A percentile compares a stretch with the other conserved stretches of the same genome.
Evolutionary conservation across 208 protist species (phyloP).

Genomic region (Leishmania braziliensis): DNA sequence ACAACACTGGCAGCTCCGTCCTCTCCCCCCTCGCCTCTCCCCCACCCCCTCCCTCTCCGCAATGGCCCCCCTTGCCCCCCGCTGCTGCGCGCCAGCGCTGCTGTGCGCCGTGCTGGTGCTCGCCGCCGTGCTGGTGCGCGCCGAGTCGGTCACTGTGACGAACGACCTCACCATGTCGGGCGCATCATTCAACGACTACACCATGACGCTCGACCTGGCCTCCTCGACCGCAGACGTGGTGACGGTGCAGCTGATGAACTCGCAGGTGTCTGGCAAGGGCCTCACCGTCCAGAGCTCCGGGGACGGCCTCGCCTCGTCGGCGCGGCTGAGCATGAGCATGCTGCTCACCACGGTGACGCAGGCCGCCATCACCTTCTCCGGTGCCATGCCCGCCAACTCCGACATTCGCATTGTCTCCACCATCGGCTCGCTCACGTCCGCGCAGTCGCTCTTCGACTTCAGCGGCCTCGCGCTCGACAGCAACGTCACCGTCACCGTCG

Average conservation of each 20-base stretch:
- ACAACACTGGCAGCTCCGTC: neutral
- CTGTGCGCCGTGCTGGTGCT: constrained; percentile 25
- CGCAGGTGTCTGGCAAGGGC: constrained; percentile 15
- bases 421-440: constrained; percentile 10
- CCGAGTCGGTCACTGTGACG: constrained; percentile 2
- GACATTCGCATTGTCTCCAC: constrained; percentile 27
- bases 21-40: neutral
- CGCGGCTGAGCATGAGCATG: constrained; percentile 19
- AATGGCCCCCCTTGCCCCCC: neutral
- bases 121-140: constrained; percentile 15
- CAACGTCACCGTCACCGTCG: constrained; percentile 20
- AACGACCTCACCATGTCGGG: constrained; percentile 4
- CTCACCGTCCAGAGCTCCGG: constrained; percentile 9
- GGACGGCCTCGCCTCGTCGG: neutral
- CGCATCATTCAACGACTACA: constrained; percentile 15
- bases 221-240: neutral
- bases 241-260: constrained; percentile 18
- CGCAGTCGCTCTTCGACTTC: constrained; percentile 32
- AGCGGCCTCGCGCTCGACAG: constrained; percentile 10
- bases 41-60: neutral
- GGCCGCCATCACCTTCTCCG: constrained; percentile 14
- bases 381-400: constrained; percentile 22
- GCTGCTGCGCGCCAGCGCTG: constrained; percentile 18
- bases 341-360: constrained; percentile 5
- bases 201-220: constrained; percentile 15